phyloP scores from a whole-genome alignment of 2,329 filamentous ascomycete genomes.

The Passalora sequoiae region DNA sequence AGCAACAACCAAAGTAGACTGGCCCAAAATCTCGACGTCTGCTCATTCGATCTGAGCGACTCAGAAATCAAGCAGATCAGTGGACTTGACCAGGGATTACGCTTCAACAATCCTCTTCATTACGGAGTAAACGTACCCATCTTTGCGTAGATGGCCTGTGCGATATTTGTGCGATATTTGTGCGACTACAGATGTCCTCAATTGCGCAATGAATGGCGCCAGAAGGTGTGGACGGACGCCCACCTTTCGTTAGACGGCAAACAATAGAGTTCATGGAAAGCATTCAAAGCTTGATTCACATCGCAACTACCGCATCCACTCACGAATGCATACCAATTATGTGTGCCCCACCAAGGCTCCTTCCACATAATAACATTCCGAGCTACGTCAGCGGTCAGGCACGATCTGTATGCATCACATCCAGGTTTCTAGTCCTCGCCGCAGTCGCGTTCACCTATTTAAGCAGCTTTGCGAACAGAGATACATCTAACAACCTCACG shows the following conservation, averaged over 20 bases:
- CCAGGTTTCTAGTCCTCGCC: background rate
- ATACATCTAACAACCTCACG: background rate
- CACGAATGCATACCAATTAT: too few relatives aligned
- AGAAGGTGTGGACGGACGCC: background rate
- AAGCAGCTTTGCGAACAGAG: background rate
- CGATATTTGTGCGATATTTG: too few relatives aligned
- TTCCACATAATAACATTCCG: background rate
- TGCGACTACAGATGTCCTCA: background rate
- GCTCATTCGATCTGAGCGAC: conserved; percentile 59
- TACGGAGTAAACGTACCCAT: conserved; percentile 11
- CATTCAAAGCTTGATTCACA: too few relatives aligned
- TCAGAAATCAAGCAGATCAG: conserved; percentile 64
- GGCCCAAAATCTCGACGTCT: conserved; percentile 62
- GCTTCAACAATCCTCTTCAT: conserved; percentile 72
- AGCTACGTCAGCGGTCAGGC: background rate
- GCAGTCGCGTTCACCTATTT: background rate
- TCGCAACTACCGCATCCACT: too few relatives aligned
- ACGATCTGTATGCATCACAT: background rate
- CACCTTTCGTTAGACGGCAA: too few relatives aligned
- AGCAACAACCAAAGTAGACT: conserved; percentile 56
- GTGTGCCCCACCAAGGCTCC: too few relatives aligned
- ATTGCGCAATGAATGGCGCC: background rate
- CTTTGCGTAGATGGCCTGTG: conserved; percentile 13
- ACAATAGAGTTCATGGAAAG: too few relatives aligned
- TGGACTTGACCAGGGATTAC: conserved; percentile 59